Percentiles rank a stretch among this genome's conserved stretches.
These are phyloP conservation scores for Astragalus glycyphyllos DNA, from an alignment of 306 rosid genomes.

Conservation along the genomic window DNA sequence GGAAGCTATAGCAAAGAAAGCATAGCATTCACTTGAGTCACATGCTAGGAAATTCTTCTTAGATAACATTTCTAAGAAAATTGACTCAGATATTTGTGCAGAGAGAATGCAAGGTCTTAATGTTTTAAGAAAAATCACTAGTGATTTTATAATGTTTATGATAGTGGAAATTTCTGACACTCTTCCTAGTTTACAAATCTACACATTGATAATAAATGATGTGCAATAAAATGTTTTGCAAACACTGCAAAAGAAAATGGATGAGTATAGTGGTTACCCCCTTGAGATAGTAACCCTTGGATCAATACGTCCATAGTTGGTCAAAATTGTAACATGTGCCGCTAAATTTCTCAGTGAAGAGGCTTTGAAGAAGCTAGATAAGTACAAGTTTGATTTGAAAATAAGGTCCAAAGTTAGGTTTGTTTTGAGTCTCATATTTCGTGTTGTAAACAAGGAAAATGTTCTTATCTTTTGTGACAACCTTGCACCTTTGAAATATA, in stretches of 20 bases:
- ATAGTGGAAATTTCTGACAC: slow-evolving; percentile 70
- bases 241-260: slow-evolving; percentile 61
- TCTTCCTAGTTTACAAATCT: slow-evolving; percentile 84
- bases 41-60: slow-evolving; percentile 85
- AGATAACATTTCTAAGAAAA: slow-evolving; percentile 74
- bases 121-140: slow-evolving; percentile 72
- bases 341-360: slow-evolving; percentile 54
- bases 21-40: slow-evolving; percentile 57
- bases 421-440: slow-evolving; percentile 78
- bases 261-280: slow-evolving; percentile 62
- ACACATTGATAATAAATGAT: slow-evolving; percentile 86
- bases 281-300: slow-evolving; percentile 87
- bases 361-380: slow-evolving; percentile 63
- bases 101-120: slow-evolving; percentile 75
- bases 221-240: slow-evolving; percentile 63
- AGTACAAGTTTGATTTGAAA: slow-evolving; percentile 64
- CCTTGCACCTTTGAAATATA: slow-evolving; percentile 74
- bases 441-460: slow-evolving; percentile 73
- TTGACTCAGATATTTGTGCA: slow-evolving; percentile 63
- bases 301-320: slow-evolving; percentile 93
- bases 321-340: slow-evolving; percentile 70
- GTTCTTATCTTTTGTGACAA: slow-evolving; percentile 83
- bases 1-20: slow-evolving; percentile 66
- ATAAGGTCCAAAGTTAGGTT: slow-evolving; percentile 83
- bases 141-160: slow-evolving; percentile 77